Evolutionary conservation across 2,329 filamentous ascomycete species (phyloP), one percentile per base, ranked within the genome.

Genomic region (Aspergillus ibericus): DNA sequence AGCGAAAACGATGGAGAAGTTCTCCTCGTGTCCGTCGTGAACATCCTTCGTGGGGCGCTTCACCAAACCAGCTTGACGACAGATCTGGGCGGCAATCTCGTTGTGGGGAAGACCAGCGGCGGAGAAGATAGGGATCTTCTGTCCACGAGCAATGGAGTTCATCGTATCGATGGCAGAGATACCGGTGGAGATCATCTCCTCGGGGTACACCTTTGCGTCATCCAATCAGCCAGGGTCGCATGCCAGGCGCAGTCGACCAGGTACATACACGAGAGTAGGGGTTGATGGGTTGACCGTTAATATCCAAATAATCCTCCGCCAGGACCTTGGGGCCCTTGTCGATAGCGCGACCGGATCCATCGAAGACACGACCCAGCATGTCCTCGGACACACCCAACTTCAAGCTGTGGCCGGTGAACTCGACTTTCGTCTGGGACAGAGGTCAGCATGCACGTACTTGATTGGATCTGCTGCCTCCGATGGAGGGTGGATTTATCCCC

Each of bases 61-160:
- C 65, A 98, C 96, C 75, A 99, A 81, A 78, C 93, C 87, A 69
- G 95, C 95, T 80, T 99, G 95, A 80, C 96, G 88, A 83, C 93
- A 97, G 79, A 99, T 99, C 81, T 97, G 93, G 48, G 95, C 96
- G 59, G 96, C 96, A 72, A 99, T 98, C 83, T 99, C 95, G 81
- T 99, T 99, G 82, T 99, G 96, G 38, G 96, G 96, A 59, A 99
- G 87, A 92, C 95, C 95, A 61, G 95, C 88, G 55, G 95, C 92
- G 25, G 95, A 99, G 87, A 99, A 99, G 72, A 99, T 99, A 69
- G 96, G 95, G 66, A 99, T 99, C 85, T 99, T 99, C 78, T 99
- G 95, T 63, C 95, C 95, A 86, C 95, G 92, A 65, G 96, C 95
- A 77, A 98, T 96, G 62, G 90, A 93, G 83, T 92, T 92, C 93